These are phyloP conservation scores for Nectriaceae sp. DNA, from an alignment of 2,329 filamentous ascomycete species.

Conservation along the genomic window DNA sequence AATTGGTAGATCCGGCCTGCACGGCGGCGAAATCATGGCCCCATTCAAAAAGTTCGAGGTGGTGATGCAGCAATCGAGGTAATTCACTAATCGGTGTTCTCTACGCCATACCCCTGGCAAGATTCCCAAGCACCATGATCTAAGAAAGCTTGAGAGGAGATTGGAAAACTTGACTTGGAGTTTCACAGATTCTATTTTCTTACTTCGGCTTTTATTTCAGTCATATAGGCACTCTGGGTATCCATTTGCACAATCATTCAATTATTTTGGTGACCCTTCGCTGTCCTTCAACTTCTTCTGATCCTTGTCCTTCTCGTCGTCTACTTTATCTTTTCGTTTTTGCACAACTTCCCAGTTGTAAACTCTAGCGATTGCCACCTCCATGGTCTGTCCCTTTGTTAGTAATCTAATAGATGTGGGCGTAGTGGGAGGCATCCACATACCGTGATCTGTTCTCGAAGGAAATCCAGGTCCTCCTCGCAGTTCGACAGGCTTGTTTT, in stretches of 20 bases:
- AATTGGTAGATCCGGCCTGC: constrained; percentile 1
- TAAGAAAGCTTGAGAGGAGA: too few species aligned
- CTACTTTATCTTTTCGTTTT: constrained; percentile 84
- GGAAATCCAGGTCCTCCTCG: constrained; percentile 93
- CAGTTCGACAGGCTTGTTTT: constrained; percentile 82
- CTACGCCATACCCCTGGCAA: too few species aligned
- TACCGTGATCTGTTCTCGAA: constrained; percentile 95
- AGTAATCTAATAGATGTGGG: constrained; percentile 12
- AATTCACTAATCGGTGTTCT: too few species aligned
- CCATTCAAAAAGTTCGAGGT: constrained; percentile 5
- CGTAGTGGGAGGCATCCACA: constrained; percentile 29
- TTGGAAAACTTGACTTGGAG: too few species aligned
- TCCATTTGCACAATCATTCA: neutral
- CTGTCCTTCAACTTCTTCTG: constrained; percentile 40
- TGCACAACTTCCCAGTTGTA: constrained; percentile 99
- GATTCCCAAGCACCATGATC: too few species aligned
- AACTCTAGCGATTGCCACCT: constrained; percentile 94
- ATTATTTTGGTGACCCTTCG: constrained; percentile 29
- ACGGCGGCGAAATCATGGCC: neutral
- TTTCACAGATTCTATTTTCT: too few species aligned
- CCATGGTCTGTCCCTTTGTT: constrained; percentile 70
- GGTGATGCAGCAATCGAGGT: constrained; percentile 11
- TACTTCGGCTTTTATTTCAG: too few species aligned
- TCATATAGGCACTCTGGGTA: neutral
- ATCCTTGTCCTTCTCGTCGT: constrained; percentile 51